Percentiles rank a stretch among this genome's conserved stretches.
phyloP scores from a whole-genome alignment of 345 rosid genomes.

The Aquilaria malaccensis region DNA sequence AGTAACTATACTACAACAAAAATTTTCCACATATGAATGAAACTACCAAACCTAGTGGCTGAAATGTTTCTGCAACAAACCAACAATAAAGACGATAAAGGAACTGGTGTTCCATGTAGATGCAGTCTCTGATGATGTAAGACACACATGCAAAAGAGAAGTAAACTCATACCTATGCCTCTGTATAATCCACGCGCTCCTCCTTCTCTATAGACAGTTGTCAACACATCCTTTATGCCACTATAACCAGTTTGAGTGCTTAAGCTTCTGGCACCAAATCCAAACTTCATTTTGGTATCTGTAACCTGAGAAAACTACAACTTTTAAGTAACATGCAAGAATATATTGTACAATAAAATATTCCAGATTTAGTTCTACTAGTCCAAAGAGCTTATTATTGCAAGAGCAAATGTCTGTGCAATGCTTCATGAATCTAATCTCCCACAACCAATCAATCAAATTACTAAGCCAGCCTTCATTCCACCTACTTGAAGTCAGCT shows the following conservation, averaged over 20 bases:
- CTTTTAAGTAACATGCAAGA: not conserved
- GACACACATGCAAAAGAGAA: constrained; percentile 5
- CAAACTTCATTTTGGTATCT: constrained; percentile 33
- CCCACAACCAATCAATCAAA: too few relatives aligned
- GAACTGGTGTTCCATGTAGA: not conserved
- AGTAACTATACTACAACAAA: constrained; percentile 4
- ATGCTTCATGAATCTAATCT: too few relatives aligned
- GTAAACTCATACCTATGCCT: constrained; percentile 64
- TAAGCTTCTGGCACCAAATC: constrained; percentile 28
- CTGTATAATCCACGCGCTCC: constrained; percentile 76
- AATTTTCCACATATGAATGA: not conserved
- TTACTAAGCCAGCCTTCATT: too few relatives aligned
- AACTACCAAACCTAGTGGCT: not conserved
- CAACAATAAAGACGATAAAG: not conserved
- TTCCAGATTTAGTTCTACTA: too few relatives aligned
- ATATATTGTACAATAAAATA: too few relatives aligned
- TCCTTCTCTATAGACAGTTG: constrained; percentile 73
- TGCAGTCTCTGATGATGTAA: not conserved
- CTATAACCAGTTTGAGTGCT: constrained; percentile 52
- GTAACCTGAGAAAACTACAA: constrained; percentile 39
- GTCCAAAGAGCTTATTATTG: too few relatives aligned
- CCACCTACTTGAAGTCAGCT: too few relatives aligned
- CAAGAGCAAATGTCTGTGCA: too few relatives aligned
- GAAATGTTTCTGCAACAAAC: not conserved
- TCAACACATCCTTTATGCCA: constrained; percentile 71